Percentiles rank a stretch among this genome's conserved stretches.
Evolutionary conservation across 1,139 yeast genomes (phyloP).

Genomic region (Hyphopichia fennica): DNA sequence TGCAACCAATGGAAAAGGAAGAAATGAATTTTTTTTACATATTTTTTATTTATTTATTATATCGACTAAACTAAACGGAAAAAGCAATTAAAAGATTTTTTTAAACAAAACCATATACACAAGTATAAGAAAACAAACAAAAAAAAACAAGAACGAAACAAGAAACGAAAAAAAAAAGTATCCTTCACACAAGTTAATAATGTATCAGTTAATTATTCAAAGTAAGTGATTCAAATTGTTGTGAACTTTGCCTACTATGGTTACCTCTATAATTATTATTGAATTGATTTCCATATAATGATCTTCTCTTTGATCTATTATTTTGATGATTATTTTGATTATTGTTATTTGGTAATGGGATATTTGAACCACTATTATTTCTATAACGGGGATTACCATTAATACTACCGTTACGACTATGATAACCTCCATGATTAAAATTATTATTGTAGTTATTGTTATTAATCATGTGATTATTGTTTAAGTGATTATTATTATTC

Average conservation of each 20-base stretch:
- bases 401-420: slow-evolving; percentile 4
- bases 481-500: slow-evolving; percentile 6
- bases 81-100: too few relatives aligned
- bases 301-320: slow-evolving; percentile 21
- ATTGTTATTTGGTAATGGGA: slow-evolving; percentile 11
- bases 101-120: too few relatives aligned
- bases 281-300: slow-evolving; percentile 14
- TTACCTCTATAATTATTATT: slow-evolving; percentile 3
- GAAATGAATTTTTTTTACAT: too few relatives aligned
- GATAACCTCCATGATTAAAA: not conserved
- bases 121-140: not conserved
- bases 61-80: too few relatives aligned
- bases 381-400: slow-evolving; percentile 3
- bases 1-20: too few relatives aligned
- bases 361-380: slow-evolving; percentile 7
- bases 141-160: not conserved
- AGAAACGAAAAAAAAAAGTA: not conserved
- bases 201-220: slow-evolving; percentile 2
- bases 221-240: slow-evolving; percentile 3
- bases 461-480: slow-evolving; percentile 2
- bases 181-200: too few relatives aligned
- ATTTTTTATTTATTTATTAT: too few relatives aligned
- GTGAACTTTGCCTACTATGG: slow-evolving; percentile 6
- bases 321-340: slow-evolving; percentile 14
- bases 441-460: slow-evolving; percentile 1